phyloP scores from a whole-genome alignment of 768 basidiomycete species.

The Fomitopsis serialis region DNA sequence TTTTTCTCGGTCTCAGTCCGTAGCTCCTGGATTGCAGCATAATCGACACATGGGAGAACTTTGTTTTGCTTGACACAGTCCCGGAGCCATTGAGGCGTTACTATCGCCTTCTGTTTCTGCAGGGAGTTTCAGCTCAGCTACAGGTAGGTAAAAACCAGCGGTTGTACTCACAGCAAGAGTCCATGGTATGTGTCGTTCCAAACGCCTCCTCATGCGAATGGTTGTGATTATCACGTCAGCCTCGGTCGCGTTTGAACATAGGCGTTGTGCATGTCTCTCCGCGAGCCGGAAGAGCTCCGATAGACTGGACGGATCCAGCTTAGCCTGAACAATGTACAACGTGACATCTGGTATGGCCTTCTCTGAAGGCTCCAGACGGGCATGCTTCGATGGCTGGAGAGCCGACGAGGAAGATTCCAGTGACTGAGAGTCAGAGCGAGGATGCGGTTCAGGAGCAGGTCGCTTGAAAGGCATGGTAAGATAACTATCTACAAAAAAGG shows the following conservation, averaged over 20 bases:
- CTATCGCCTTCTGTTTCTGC: conserved; percentile 61
- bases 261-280: conserved; percentile 22
- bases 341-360: conserved; percentile 14
- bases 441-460: conserved; percentile 9
- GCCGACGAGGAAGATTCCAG: conserved; percentile 5
- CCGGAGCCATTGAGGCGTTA: conserved; percentile 67
- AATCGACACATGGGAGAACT: conserved; percentile 46
- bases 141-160: background rate
- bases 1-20: conserved; percentile 39
- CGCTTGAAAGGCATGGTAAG: conserved; percentile 21
- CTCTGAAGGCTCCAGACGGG: conserved; percentile 5
- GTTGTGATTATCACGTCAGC: conserved; percentile 66
- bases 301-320: conserved; percentile 20
- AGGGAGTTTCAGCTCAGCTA: background rate
- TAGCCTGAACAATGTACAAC: conserved; percentile 24
- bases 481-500: background rate
- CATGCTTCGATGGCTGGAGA: conserved; percentile 10
- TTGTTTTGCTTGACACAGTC: conserved; percentile 45
- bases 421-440: conserved; percentile 6
- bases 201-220: conserved; percentile 57
- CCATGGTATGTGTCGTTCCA: conserved; percentile 69
- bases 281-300: conserved; percentile 24
- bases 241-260: conserved; percentile 36
- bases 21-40: conserved; percentile 50
- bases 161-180: conserved; percentile 49